Evolutionary conservation across 176 grass and related monocot genomes (phyloP), one percentile per base, ranked within the genome.

Genomic region (Aegilops speltoides): DNA sequence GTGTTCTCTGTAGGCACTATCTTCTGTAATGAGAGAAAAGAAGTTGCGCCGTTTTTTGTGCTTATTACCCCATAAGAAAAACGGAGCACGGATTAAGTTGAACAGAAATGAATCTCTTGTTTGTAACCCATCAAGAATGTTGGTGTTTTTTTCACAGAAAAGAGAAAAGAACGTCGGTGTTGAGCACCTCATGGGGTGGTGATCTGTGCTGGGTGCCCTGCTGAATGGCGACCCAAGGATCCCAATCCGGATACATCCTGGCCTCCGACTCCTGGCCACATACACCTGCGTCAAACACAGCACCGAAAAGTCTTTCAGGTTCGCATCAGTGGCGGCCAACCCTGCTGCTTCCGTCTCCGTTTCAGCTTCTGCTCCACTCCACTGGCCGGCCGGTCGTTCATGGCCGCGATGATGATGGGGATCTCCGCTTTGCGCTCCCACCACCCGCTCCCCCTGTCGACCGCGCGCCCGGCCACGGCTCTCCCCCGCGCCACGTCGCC

Each of bases 401-500:
- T 85, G 88, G 82, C 50, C 50, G 50, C 88, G 23, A 36, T 56
- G 17, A 17, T 33, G 77, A 62, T 68, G 57, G 61, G 59, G 83
- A 3, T 89, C 15, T 24, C 77, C 24, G 50, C 61, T 50, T 54
- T 73, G 12, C 66, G 50, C 63, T 11, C 26, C 64, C 73, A 48
- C 14, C 64, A 62, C 73, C 17, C 40, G 13, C 72, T 70, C 38
- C 19, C 4, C 16, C 45, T 16, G 20, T 4, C 56, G 43, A 29
- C 28, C 24, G 17, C 15, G 73, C 23, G 1, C 73, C 8, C 73
- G 43, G 43, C 73, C 43, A 10, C 73, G 28, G 16, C 50, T 50
- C 31, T 22, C 15, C 62, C 78, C 69, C 16, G 48, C 78, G 62
- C 78, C 78, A 90, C 83, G 88, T 86, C 31, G 28, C 5, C 24